A percentile compares a stretch with the other conserved stretches of the same genome.
Conservation (phyloP, 805 yeast genomes). For the Saccharomyces jurei region DNA sequence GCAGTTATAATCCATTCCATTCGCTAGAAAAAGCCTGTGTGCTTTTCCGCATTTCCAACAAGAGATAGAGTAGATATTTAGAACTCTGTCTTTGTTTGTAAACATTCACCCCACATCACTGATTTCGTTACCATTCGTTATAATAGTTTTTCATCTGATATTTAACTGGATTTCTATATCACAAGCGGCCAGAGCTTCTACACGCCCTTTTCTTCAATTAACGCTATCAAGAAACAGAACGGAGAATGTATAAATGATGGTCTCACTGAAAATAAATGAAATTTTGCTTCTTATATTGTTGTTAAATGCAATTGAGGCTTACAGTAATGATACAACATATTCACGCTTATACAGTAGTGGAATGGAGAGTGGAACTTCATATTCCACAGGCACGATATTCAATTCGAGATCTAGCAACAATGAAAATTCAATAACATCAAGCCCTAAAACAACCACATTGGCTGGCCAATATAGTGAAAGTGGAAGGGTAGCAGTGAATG, state of each 20-base stretch:
- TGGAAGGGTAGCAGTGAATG: neutral
- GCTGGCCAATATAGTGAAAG: neutral
- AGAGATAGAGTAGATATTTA: neutral
- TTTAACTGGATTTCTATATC: neutral
- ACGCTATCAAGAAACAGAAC: neutral
- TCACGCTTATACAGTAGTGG: neutral
- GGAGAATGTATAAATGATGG: neutral
- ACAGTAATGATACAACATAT: neutral
- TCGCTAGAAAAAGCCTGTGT: neutral
- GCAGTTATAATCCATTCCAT: neutral
- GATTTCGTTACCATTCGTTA: neutral
- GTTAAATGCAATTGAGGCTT: neutral
- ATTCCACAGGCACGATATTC: neutral
- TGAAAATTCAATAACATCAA: neutral
- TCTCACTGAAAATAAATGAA: neutral
- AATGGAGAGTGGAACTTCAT: neutral
- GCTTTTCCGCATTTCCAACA: neutral
- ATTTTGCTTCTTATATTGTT: neutral
- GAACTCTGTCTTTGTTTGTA: neutral
- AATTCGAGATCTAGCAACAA: neutral
- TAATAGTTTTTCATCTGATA: neutral
- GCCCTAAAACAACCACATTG: neutral
- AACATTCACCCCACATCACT: neutral
- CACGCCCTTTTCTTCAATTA: neutral
- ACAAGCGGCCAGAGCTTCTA: neutral